Evolutionary conservation across 129 eudicot genomes (phyloP), one percentile per base, ranked within the genome.

Genomic region (Escallonia herrerae): DNA sequence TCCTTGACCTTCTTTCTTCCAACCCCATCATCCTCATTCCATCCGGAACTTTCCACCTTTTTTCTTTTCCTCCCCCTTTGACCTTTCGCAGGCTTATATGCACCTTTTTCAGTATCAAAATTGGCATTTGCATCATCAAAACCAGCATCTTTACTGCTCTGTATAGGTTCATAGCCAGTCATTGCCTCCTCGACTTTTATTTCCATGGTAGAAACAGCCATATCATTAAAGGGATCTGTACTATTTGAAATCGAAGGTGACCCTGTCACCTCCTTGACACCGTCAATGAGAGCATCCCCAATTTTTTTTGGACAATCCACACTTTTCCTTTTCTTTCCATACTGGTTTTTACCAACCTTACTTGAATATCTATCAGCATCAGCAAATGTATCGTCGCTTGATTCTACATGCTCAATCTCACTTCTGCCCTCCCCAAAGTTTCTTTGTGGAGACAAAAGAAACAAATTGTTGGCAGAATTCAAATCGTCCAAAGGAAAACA

Each of bases 61-160:
- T 80, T 81, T 77, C 90, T 72, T 81, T 84, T 84, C 68, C 67
- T 69, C 65, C 73, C 81, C 15, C 79, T 56, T 33, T 77, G 63
- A 60, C 15, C 55, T 60, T 74, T 77, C 60, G 53, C 51, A 15
- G 13, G 49, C 40, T 37, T 43, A 69, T 46, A 10, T 45, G 47
- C 70, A 45, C 43, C 70, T 15, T 56, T 45, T 11, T 7, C 68
- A 42, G 56, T 50, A 50, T 60, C 67, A 56, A 5, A 51, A 67
- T 2, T 43, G 22, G 63, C 56, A 51, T 51, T 15, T 22, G 33
- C 33, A 22, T 22, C 33, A 22, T 22, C 1, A 22, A 22, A 22
- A 22, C 33, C 33, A 57, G 53, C 22, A 41, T 15, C 44, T 39
- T 40, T 42, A 4, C 5, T n/a, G 42, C 55, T 10, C 7, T 22